A percentile compares a stretch with the other conserved stretches of the same genome.
phyloP scores from a whole-genome alignment of 129 eudicot species.

The Logfia minima region DNA sequence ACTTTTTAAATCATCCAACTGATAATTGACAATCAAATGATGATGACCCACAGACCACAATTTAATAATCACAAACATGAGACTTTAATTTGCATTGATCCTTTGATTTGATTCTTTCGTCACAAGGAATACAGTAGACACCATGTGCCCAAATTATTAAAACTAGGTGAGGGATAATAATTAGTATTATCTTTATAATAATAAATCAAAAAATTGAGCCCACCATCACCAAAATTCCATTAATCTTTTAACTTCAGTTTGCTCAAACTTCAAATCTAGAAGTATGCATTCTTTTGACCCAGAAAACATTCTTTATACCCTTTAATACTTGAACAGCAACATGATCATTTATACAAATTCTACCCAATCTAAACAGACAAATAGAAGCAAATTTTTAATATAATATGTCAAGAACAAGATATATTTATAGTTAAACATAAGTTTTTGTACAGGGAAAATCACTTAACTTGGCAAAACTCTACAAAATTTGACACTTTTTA shows the following conservation, averaged over 20 bases:
- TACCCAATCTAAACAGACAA: neutral
- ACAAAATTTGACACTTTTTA: conserved; percentile 39
- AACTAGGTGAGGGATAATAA: conserved; percentile 21
- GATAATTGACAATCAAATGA: conserved; percentile 15
- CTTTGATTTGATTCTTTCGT: conserved; percentile 28
- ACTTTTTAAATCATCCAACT: conserved; percentile 3
- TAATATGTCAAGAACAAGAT: conserved; percentile 24
- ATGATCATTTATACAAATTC: conserved; percentile 8
- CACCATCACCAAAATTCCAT: conserved; percentile 32
- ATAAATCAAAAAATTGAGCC: conserved; percentile 17
- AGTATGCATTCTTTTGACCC: conserved; percentile 19
- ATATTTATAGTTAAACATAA: conserved; percentile 32
- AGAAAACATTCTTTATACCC: conserved; percentile 36
- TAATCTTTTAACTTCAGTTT: conserved; percentile 3
- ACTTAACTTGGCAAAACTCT: conserved; percentile 37
- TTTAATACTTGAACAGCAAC: conserved; percentile 11
- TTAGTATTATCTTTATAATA: neutral
- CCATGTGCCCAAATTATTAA: conserved; percentile 43
- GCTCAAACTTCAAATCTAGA: conserved; percentile 38
- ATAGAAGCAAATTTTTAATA: conserved; percentile 17
- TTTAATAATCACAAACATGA: conserved; percentile 23
- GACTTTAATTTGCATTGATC: conserved; percentile 28
- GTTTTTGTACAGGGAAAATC: conserved; percentile 53
- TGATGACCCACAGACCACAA: conserved; percentile 26
- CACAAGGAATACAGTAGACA: conserved; percentile 24